A percentile compares a stretch with the other conserved stretches of the same genome.
Evolutionary conservation across 257 asterid species (phyloP).

Genomic region (Solanum gracilifrons): DNA sequence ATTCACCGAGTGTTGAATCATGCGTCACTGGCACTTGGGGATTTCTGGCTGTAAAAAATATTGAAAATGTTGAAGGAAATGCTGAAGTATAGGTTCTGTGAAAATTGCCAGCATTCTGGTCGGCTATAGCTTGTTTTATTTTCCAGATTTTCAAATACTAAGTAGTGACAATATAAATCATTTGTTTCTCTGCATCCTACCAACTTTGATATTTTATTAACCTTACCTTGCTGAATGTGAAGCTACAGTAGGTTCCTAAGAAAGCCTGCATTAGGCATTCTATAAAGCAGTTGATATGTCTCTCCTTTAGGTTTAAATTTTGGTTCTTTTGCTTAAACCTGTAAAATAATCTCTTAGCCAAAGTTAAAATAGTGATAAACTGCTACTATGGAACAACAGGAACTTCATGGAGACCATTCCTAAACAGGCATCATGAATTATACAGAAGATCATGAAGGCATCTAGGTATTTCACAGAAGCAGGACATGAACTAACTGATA

Average conservation of each 20-base stretch:
- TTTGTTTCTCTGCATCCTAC: neutral
- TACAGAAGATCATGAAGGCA: neutral
- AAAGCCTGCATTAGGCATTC: neutral
- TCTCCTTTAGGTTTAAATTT: neutral
- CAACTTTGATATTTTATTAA: neutral
- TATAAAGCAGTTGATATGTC: neutral
- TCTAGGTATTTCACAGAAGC: neutral
- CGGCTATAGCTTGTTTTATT: neutral
- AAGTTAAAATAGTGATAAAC: neutral
- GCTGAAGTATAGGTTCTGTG: neutral
- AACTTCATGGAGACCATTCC: neutral
- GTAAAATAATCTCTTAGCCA: neutral
- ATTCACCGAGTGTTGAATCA: neutral
- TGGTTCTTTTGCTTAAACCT: neutral
- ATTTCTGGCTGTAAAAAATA: neutral
- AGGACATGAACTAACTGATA: neutral
- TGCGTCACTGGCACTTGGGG: neutral
- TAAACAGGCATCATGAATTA: neutral
- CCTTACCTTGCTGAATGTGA: neutral
- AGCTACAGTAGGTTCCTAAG: neutral
- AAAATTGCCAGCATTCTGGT: neutral
- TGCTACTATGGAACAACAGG: neutral
- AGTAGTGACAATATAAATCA: neutral
- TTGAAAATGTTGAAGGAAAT: neutral
- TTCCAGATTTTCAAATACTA: neutral